Evolutionary conservation across 768 basidiomycete species (phyloP).

Genomic region (Lyophyllum semitale): DNA sequence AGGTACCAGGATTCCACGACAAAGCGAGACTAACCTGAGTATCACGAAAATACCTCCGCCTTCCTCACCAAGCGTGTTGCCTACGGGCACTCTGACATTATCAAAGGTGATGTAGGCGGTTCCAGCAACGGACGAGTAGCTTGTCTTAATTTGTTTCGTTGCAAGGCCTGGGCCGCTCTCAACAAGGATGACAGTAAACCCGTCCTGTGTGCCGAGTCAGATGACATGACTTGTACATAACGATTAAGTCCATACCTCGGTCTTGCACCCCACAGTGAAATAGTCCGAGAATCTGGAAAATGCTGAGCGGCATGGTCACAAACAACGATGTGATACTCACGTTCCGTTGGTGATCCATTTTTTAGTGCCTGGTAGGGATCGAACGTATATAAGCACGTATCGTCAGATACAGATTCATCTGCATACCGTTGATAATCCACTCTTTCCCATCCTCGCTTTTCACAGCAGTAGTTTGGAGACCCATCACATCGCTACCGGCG

Average conservation of each 20-base stretch:
- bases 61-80: constrained; percentile 70
- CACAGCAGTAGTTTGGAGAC: constrained; percentile 74
- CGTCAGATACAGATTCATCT: background rate
- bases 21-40: constrained; percentile 20
- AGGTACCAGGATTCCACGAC: background rate
- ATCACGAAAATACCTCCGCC: constrained; percentile 35
- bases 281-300: constrained; percentile 48
- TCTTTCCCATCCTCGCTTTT: constrained; percentile 82
- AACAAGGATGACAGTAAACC: constrained; percentile 39
- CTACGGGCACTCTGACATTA: constrained; percentile 82
- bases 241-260: constrained; percentile 36
- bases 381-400: background rate
- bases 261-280: constrained; percentile 77
- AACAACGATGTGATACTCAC: constrained; percentile 30
- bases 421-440: constrained; percentile 75
- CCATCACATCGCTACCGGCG: constrained; percentile 83
- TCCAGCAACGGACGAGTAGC: constrained; percentile 87
- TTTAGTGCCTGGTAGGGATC: constrained; percentile 51
- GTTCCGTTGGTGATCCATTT: constrained; percentile 87
- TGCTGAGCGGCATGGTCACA: background rate
- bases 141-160: constrained; percentile 66
- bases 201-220: constrained; percentile 33
- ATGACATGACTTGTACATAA: background rate
- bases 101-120: constrained; percentile 86
- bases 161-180: constrained; percentile 55